Evolutionary conservation across 1,284 basidiomycete genomes (phyloP), one percentile per base, ranked within the genome.

Genomic region (Rhodotorula mucilaginosa): DNA sequence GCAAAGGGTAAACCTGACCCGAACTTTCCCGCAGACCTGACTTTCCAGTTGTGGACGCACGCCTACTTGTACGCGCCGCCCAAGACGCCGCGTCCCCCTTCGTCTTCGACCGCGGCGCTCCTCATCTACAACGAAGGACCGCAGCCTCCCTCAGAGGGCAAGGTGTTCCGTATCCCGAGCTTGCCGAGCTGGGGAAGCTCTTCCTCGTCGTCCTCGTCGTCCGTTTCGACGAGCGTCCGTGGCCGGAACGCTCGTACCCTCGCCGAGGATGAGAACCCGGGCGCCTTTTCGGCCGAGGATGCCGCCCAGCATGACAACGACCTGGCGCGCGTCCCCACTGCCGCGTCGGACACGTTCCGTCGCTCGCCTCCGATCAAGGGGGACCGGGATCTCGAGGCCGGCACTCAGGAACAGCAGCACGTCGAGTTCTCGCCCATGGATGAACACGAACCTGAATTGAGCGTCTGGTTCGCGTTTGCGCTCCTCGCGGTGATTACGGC

Each of bases 11-110:
- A 7, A 10, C 1, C 26, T 46, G 44, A 23, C 12, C 52, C 7
- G 15, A 29, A 46, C 26, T 12, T 18, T 6, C 61, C 49, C 29
- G 34, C 54, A 59, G 39, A 85, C 80, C 80, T 86, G 60, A 80
- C 83, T 76, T 86, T 86, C 81, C 85, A 86, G 79, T 84, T 88
- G 74, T 88, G 86, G 81, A 87, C 86, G 0, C 87, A 88, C 79
- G 85, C 85, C 44, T 85, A 70, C 82, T 80, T 72, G 68, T 77
- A 77, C 72, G 61, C 72, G 56, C 72, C 75, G 12, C 58, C 74
- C 26, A 56, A 56, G 46, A 58, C 70, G 57, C 67, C 68, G 4
- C 46, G 67, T 26, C 65, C 54, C 67, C 74, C 61, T 64, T 59
- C 54, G 26, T 56, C 54, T 5, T 56, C 54, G 13, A 29, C 51